phyloP scores from a whole-genome alignment of 1,284 basidiomycete genomes.

The Polyporus tsugae region DNA sequence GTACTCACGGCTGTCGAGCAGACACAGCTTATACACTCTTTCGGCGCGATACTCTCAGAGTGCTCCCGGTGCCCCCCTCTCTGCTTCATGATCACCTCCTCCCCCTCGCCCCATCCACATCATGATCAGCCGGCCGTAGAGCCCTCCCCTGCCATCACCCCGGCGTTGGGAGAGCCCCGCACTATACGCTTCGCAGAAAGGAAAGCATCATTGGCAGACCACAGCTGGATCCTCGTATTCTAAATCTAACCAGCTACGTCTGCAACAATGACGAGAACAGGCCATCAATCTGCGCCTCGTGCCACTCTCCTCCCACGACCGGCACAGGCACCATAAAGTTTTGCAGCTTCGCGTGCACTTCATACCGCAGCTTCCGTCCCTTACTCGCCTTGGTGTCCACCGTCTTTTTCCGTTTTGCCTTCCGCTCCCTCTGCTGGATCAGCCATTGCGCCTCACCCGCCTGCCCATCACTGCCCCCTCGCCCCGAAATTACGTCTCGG shows the following conservation, averaged over 20 bases:
- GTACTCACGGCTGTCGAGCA: conserved; percentile 20
- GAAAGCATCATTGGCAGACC: background rate
- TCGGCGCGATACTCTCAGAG: background rate
- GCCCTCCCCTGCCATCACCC: background rate
- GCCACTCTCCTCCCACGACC: conserved; percentile 69
- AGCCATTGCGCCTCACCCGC: conserved; percentile 65
- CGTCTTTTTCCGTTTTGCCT: conserved; percentile 71
- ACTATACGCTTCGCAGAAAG: background rate
- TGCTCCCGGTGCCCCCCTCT: background rate
- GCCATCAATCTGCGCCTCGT: conserved; percentile 94
- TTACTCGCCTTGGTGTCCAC: conserved; percentile 96
- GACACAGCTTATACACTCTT: conserved; percentile 10
- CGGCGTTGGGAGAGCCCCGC: background rate
- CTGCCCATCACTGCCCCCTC: conserved; percentile 52
- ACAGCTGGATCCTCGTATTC: background rate
- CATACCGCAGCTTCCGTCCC: conserved; percentile 75
- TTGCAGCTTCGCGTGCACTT: conserved; percentile 92
- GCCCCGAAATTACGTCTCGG: conserved; percentile 86
- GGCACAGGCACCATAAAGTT: conserved; percentile 94
- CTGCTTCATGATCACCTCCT: background rate
- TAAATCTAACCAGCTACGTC: conserved; percentile 17
- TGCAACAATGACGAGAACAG: conserved; percentile 83
- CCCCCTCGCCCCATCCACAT: background rate
- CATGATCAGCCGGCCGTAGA: background rate
- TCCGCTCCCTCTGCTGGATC: conserved; percentile 70